Conservation (phyloP, 768 basidiomycete genomes). For the Pulveroboletus sp. region DNA sequence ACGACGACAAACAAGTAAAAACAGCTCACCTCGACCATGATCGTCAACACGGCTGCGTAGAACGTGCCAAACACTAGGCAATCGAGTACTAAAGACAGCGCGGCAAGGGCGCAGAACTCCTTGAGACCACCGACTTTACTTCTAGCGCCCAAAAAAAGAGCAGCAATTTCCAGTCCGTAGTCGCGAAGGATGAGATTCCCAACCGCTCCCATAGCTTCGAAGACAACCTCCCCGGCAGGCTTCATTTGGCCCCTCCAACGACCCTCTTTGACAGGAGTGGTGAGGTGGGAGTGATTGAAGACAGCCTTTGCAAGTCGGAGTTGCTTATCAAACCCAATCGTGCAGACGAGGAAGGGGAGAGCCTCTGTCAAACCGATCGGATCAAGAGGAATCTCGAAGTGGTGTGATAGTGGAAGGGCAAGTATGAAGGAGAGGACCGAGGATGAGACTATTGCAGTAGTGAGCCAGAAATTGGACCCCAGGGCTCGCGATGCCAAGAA, state of each 20-base stretch:
- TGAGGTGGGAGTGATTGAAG: conserved; percentile 72
- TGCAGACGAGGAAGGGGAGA: conserved; percentile 95
- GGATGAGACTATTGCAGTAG: conserved; percentile 71
- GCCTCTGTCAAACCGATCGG: conserved; percentile 93
- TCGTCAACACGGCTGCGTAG: conserved; percentile 80
- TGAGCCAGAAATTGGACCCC: conserved; percentile 68
- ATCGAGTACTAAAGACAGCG: conserved; percentile 80
- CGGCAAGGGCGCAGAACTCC: conserved; percentile 94
- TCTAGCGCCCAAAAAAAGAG: conserved; percentile 82
- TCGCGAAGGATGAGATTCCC: conserved; percentile 87
- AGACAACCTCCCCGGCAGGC: conserved; percentile 78
- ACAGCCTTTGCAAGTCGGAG: conserved; percentile 87
- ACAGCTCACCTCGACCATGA: conserved; percentile 87
- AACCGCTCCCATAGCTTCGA: conserved; percentile 73
- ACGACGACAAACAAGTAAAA: conserved; percentile 9
- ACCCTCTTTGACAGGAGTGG: conserved; percentile 35
- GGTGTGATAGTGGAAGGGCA: conserved; percentile 70
- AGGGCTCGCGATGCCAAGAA: conserved; percentile 84
- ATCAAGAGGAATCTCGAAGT: conserved; percentile 83
- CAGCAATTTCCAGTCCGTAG: conserved; percentile 88
- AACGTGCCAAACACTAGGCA: conserved; percentile 88
- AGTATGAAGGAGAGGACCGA: conserved; percentile 81
- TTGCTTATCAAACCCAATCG: conserved; percentile 97
- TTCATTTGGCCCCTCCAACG: conserved; percentile 49
- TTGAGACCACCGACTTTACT: conserved; percentile 82